A percentile compares a stretch with the other conserved stretches of the same genome.
Evolutionary conservation across 805 yeast species (phyloP).

Genomic region (Sugiyamaella floridensis): DNA sequence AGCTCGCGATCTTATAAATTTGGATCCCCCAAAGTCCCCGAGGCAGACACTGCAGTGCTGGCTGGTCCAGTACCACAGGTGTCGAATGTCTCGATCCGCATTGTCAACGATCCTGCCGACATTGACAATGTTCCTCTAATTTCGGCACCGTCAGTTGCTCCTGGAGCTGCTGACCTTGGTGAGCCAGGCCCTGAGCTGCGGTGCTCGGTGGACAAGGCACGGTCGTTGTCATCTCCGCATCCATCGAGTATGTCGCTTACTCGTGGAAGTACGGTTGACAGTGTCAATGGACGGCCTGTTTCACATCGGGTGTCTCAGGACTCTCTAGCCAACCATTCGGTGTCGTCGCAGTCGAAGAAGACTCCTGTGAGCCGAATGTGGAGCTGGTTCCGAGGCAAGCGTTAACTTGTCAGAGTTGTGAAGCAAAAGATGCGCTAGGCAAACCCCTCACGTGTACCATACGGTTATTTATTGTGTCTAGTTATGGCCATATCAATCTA

Average conservation of each 20-base stretch:
- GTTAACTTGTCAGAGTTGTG: background rate
- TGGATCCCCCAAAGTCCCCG: background rate
- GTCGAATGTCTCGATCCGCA: background rate
- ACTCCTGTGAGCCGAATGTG: constrained; percentile 17
- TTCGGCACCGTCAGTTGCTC: constrained; percentile 13
- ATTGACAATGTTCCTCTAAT: background rate
- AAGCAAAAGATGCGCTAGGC: no score
- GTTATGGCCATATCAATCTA: no score
- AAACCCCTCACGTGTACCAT: background rate
- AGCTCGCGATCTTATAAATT: background rate
- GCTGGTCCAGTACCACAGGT: no score
- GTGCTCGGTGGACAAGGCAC: constrained; percentile 10
- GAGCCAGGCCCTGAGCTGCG: constrained; percentile 30
- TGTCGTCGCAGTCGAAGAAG: background rate
- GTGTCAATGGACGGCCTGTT: background rate
- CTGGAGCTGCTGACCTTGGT: constrained; percentile 16
- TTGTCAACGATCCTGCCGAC: background rate
- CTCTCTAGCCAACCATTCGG: background rate
- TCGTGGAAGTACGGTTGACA: background rate
- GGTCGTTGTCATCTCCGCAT: constrained; percentile 4
- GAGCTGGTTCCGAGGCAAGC: constrained; percentile 22
- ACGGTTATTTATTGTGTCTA: background rate
- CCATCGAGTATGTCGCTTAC: constrained; percentile 5
- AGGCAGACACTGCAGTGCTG: background rate
- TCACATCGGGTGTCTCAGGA: background rate